Evolutionary conservation across 1,139 yeast species (phyloP), one percentile per base, ranked within the genome.

Genomic region (Meyerozyma guilliermondii): DNA sequence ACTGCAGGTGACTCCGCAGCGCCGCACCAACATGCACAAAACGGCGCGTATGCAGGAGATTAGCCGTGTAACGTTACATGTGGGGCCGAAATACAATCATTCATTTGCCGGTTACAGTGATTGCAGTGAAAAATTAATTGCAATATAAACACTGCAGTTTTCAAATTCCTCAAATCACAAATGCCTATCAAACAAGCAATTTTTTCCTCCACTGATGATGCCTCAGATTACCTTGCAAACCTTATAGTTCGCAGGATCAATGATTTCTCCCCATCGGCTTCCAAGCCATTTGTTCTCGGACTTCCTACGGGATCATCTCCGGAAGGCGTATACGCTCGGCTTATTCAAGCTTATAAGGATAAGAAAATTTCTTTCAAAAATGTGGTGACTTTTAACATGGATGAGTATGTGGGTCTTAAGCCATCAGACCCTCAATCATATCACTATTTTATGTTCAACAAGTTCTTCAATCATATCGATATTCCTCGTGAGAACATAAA

Each of bases 301-400:
- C 70, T 80, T 41, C 85, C 85, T 27, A 80, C 86, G 1, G 85
- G 86, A 1, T 79, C 84, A 5, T 78, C 83, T 4, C 85, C 85
- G 10, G 83, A 78, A 53, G 79, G 76, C 3, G 76, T 80, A 7
- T 80, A 80, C 53, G 65, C 71, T 40, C 60, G 63, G 43, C 62
- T 80, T 40, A 73, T 80, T 35, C 62, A 65, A 42, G 74, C 77
- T 10, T 65, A 78, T 60, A 66, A 68, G 47, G 51, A 55, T 29
- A 78, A 79, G 16, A 57, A 56, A 39, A 66, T 80, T 10, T 64
- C 73, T 20, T 80, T 80, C 60, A 62, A 66, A 47, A 66, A 80
- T 54, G 85, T 80, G 36, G 78, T 80, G 11, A 77, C 82, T 10
- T 79, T 79, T 62, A 79, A 79, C 57, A 79, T 79, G 83, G 83